A percentile compares a stretch with the other conserved stretches of the same genome.
These are phyloP conservation scores for Deuterostichococcus epilithicus DNA, from an alignment of 139 green algal genomes.

Conservation along the genomic window DNA sequence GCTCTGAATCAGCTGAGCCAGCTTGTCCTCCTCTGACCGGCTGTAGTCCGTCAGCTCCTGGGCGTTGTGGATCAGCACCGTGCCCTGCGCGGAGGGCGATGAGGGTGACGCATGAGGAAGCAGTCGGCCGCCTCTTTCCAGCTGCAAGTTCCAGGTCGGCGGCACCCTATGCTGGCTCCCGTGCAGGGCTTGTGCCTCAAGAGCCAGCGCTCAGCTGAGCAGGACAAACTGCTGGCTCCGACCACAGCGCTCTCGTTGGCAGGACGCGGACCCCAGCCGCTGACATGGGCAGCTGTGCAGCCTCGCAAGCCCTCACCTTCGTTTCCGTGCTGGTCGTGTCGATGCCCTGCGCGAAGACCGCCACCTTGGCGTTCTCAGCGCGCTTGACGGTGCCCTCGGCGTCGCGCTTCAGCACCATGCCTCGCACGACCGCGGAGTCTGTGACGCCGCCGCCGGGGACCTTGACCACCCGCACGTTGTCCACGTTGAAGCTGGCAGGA, in stretches of 20 bases:
- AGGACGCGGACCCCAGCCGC: no score
- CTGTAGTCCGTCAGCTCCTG: slow-evolving; percentile 92
- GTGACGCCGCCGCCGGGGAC: slow-evolving; percentile 69
- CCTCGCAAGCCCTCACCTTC: no score
- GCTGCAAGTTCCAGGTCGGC: no score
- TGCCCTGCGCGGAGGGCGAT: slow-evolving; percentile 72
- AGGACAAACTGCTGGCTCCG: no score
- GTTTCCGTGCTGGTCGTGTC: slow-evolving; percentile 84
- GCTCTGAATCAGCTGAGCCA: slow-evolving; percentile 86
- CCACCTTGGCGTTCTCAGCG: slow-evolving; percentile 86
- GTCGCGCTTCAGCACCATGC: slow-evolving; percentile 73
- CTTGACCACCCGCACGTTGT: slow-evolving; percentile 97
- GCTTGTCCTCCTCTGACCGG: slow-evolving; percentile 78
- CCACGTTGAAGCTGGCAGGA: slow-evolving; percentile 96
- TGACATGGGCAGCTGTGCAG: no score
- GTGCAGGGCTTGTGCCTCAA: no score
- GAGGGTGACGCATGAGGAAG: no score
- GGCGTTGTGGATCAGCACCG: slow-evolving; percentile 91
- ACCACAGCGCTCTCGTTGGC: no score
- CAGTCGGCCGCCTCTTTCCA: no score
- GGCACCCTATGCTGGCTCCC: no score
- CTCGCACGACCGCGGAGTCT: slow-evolving; percentile 46
- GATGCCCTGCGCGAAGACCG: slow-evolving; percentile 72
- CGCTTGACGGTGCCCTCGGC: slow-evolving; percentile 80
- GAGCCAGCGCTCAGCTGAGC: no score